Conservation (phyloP, 805 yeast species). For the Clavispora carvajalis region DNA sequence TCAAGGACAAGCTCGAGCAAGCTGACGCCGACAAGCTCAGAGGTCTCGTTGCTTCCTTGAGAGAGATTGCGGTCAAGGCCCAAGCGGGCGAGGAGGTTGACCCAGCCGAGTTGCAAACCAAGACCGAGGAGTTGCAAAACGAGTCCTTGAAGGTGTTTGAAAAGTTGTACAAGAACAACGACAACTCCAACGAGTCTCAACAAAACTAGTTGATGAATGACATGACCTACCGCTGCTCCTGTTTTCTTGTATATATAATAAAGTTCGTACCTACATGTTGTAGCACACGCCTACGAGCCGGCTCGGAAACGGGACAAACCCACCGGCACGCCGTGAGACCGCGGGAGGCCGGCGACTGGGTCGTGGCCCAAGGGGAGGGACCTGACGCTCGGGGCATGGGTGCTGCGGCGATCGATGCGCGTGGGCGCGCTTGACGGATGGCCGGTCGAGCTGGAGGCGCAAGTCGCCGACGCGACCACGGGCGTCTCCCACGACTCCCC, state of each 20-base stretch:
- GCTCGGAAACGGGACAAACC: no score
- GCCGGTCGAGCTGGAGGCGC: no score
- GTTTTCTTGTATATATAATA: constrained; percentile 14
- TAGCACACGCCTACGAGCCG: no score
- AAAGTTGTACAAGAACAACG: constrained; percentile 42
- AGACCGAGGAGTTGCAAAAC: constrained; percentile 71
- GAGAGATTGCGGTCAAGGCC: constrained; percentile 63
- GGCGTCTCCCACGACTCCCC: no score
- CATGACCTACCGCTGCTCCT: neutral
- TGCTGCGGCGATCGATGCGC: no score
- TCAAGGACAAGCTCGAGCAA: constrained; percentile 42
- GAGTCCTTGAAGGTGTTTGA: constrained; percentile 73
- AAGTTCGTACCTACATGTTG: neutral
- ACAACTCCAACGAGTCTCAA: constrained; percentile 18
- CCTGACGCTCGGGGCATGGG: no score
- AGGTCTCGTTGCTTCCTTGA: constrained; percentile 24
- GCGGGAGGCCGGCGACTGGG: constrained; percentile 4
- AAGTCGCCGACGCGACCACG: no score
- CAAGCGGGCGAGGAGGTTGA: constrained; percentile 60
- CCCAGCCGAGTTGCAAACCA: constrained; percentile 58
- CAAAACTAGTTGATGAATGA: constrained; percentile 18
- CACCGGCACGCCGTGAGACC: neutral
- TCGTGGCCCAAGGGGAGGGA: no score
- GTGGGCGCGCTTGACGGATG: no score
- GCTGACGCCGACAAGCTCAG: constrained; percentile 43